A percentile compares a stretch with the other conserved stretches of the same genome.
Conservation (phyloP, 805 yeast genomes). For the Wickerhamomyces bovis region DNA sequence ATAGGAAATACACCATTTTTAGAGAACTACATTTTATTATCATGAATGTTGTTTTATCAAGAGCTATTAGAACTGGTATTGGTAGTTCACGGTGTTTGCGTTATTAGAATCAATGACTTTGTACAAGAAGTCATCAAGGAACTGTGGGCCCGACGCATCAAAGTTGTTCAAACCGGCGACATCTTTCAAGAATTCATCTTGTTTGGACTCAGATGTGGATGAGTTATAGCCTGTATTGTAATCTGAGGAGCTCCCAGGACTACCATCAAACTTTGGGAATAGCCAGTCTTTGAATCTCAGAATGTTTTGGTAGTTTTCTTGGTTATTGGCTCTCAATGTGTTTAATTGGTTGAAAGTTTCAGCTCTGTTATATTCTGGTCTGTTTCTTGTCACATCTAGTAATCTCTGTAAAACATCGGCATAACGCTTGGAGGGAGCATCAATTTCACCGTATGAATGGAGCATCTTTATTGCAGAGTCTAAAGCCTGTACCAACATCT, state of each 20-base stretch:
- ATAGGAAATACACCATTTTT: background rate
- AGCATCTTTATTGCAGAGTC: conserved; percentile 17
- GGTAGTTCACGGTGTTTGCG: background rate
- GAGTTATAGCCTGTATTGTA: background rate
- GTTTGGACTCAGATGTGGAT: conserved; percentile 3
- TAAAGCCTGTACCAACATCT: conserved; percentile 17
- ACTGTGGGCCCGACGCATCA: conserved; percentile 12
- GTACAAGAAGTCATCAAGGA: conserved; percentile 20
- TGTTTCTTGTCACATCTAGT: conserved; percentile 13
- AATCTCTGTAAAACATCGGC: conserved; percentile 12
- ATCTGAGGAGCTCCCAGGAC: background rate
- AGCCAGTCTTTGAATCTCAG: conserved; percentile 23
- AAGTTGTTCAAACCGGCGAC: conserved; percentile 12
- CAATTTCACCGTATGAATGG: conserved; percentile 15
- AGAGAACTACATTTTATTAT: background rate
- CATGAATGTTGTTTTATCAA: background rate
- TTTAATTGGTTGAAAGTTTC: background rate
- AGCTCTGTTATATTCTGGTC: background rate
- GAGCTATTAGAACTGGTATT: background rate
- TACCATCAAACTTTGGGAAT: conserved; percentile 13
- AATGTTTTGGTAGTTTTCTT: conserved; percentile 18
- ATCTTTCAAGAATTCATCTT: conserved; percentile 16
- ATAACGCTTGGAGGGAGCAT: conserved; percentile 15
- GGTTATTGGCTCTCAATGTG: conserved; percentile 7
- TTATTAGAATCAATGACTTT: conserved; percentile 11